Conservation (phyloP, 441 rosid genomes). For the Euphorbia neoarborescens region DNA sequence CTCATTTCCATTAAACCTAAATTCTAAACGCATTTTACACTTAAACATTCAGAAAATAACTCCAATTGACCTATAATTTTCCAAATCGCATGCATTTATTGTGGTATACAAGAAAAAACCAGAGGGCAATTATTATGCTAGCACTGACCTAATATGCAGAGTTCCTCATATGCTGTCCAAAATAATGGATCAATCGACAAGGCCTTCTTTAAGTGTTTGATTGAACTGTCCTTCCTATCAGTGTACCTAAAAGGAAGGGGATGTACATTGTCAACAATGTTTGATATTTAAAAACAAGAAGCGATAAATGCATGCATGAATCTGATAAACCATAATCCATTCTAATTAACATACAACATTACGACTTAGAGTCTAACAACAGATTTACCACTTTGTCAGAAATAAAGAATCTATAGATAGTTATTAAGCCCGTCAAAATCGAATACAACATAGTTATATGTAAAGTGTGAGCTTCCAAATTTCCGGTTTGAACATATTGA, state of each 20-base stretch:
- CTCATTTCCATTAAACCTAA: neutral
- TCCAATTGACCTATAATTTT: neutral
- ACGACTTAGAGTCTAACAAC: neutral
- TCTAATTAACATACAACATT: neutral
- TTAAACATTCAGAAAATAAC: neutral
- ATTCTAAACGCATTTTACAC: neutral
- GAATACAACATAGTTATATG: neutral
- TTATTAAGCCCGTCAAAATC: neutral
- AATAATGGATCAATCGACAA: constrained; percentile 78
- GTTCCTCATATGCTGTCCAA: constrained; percentile 93
- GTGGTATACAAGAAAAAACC: neutral
- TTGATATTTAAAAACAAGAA: neutral
- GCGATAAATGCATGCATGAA: neutral
- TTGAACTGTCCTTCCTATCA: constrained; percentile 68
- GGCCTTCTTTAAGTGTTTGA: constrained; percentile 73
- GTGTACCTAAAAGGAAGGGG: constrained; percentile 52
- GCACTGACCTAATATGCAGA: constrained; percentile 71
- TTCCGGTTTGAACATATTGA: neutral
- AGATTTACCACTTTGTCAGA: neutral
- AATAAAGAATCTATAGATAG: neutral
- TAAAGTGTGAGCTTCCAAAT: too few relatives aligned
- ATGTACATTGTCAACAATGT: constrained; percentile 2
- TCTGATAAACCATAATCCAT: neutral
- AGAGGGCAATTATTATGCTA: constrained; percentile 8
- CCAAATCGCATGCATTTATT: neutral